Conservation (phyloP, 208 protist genomes). For the Spongospora subterranea region DNA sequence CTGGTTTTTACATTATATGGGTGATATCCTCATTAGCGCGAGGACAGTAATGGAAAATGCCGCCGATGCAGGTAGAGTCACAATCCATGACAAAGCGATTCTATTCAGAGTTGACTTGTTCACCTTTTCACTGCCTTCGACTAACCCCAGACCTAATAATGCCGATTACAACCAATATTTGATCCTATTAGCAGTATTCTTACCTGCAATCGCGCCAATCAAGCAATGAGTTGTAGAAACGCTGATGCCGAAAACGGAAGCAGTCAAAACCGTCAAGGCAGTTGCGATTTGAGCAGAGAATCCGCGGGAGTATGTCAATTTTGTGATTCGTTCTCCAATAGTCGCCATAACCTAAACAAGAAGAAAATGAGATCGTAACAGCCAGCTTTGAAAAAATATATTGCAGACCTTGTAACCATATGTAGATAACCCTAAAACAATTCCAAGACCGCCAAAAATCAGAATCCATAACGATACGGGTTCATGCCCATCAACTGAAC, state of each 20-base stretch:
- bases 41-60: conserved; percentile 40
- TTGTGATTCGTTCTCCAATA: conserved; percentile 58
- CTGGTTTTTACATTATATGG: too few species aligned
- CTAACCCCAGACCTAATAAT: conserved; percentile 51
- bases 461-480: conserved; percentile 51
- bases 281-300: conserved; percentile 59
- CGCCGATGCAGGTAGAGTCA: conserved; percentile 60
- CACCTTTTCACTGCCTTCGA: conserved; percentile 55
- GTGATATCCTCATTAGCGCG: not conserved
- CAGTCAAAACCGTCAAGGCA: conserved; percentile 59
- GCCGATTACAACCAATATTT: not conserved
- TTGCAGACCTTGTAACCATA: conserved; percentile 23
- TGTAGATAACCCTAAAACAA: conserved; percentile 18
- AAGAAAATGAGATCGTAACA: not conserved
- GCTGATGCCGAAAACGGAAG: conserved; percentile 57
- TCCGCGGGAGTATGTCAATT: conserved; percentile 60
- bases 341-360: conserved; percentile 52
- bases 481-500: not conserved
- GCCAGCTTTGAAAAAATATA: not conserved
- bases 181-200: not conserved
- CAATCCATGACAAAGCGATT: conserved; percentile 62
- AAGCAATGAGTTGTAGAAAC: conserved; percentile 61
- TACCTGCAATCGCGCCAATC: conserved; percentile 60
- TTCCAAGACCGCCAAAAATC: conserved; percentile 55
- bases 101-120: conserved; percentile 59